Evolutionary conservation across 1,284 basidiomycete species (phyloP).

Genomic region (Ganoderma multipileum): DNA sequence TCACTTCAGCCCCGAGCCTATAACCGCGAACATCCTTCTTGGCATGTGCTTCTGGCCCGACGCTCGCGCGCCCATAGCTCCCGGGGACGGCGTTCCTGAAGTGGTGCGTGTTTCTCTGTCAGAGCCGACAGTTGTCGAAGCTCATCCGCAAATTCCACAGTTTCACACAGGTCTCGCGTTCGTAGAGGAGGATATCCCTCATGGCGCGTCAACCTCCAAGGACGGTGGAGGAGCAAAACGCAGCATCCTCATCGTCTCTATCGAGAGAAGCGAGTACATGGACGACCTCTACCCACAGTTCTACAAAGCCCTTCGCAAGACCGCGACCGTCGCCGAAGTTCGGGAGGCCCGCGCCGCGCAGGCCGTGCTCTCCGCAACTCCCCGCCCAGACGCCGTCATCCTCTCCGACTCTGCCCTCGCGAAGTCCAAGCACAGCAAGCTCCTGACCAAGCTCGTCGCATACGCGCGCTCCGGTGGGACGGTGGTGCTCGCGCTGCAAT

Average conservation of each 20-base stretch:
- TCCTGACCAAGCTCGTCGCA: neutral
- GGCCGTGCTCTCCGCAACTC: slow-evolving; percentile 13
- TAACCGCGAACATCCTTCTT: slow-evolving; percentile 13
- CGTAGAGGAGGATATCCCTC: neutral
- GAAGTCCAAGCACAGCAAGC: slow-evolving; percentile 1
- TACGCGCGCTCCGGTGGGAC: slow-evolving; percentile 23
- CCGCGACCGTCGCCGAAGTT: slow-evolving; percentile 17
- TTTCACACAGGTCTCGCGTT: neutral
- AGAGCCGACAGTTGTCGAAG: neutral
- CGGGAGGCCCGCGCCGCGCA: slow-evolving; percentile 6
- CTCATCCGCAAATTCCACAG: neutral
- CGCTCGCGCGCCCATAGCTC: neutral
- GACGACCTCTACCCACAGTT: slow-evolving; percentile 24
- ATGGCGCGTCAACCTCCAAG: no score
- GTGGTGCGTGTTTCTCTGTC: neutral
- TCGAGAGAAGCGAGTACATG: slow-evolving; percentile 19
- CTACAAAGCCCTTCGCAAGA: slow-evolving; percentile 20
- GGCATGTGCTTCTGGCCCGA: slow-evolving; percentile 22
- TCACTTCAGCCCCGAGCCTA: slow-evolving; percentile 22
- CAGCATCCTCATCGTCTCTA: slow-evolving; percentile 23
- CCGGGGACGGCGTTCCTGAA: neutral
- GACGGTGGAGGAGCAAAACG: neutral
- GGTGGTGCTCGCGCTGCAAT: slow-evolving; percentile 27
- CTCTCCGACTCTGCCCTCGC: slow-evolving; percentile 25
- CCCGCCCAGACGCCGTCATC: slow-evolving; percentile 24